phyloP scores from a whole-genome alignment of 177 flowering plant genomes.

The Vitis hybrid region DNA sequence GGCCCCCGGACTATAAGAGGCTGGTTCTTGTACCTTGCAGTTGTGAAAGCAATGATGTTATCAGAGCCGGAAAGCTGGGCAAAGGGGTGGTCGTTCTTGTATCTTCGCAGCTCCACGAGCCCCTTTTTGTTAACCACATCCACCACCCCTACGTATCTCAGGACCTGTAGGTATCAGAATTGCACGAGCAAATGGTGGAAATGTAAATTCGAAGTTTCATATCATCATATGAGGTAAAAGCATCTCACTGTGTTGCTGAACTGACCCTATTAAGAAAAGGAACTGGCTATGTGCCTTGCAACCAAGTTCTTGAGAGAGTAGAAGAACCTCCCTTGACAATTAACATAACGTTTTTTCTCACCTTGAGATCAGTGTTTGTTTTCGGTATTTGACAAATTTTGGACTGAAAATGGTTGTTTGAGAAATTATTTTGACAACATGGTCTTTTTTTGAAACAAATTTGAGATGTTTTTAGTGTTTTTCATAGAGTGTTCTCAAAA shows the following conservation, averaged over 20 bases:
- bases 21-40: slow-evolving; percentile 77
- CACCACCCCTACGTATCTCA: slow-evolving; percentile 97
- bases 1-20: slow-evolving; percentile 94
- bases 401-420: too few species aligned
- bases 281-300: neutral
- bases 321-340: neutral
- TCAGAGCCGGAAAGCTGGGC: slow-evolving; percentile 98
- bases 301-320: neutral
- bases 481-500: too few species aligned
- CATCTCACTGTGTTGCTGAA: neutral
- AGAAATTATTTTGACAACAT: too few species aligned
- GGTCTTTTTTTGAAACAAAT: too few species aligned
- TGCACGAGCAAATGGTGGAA: too few species aligned
- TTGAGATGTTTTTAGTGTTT: too few species aligned
- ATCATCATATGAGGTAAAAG: neutral
- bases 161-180: slow-evolving; percentile 44
- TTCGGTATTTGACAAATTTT: too few species aligned
- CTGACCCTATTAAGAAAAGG: neutral
- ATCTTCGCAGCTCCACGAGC: slow-evolving; percentile 63
- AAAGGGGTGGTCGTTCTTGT: slow-evolving; percentile 89
- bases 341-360: too few species aligned
- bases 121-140: slow-evolving; percentile 71
- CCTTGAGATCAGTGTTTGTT: too few species aligned
- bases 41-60: slow-evolving; percentile 93
- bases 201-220: neutral